Base-by-base conservation (phyloP, 129 eudicot species). In the Tagetes erecta region DNA sequence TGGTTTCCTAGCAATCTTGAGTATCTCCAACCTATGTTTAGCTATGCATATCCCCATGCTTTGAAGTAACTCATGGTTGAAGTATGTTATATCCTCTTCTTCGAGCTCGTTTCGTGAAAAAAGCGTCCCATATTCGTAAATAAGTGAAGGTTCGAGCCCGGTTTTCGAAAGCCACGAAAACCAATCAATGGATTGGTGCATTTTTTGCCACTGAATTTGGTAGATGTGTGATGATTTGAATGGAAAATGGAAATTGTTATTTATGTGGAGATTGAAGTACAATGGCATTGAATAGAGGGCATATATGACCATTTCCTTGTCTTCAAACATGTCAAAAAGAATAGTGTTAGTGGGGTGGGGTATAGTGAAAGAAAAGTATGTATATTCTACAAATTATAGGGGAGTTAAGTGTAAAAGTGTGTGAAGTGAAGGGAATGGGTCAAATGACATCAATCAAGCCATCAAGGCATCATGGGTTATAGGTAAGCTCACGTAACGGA, bases 21-120 rank as follows among this genome's bases (percentile, higher is more conserved):
- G 96, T 62, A 88, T 91, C 76, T 91, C 97, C 37, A 91, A 84
- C 87, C 97, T 84, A 67, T 91, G 96, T 81, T 91, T 91, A 76
- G 94, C 96, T 73, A 92, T 87, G 8, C 90, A 82, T 67, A 93
- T 85, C 34, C 98, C 98, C 92, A 93, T 88, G 83, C 98, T 93
- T 77, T 87, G 96, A 36, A 93, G 89, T 46, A 93, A 88, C 66
- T 93, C 98, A 65, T 93, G 98, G 85, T 83, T 86, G 84, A 93
- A 85, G 65, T 93, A 90, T 36, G 85, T 67, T 66, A 88, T 77
- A 62, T 93, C 98, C 2, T 85, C 98, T 75, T 87, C 81, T 80
- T 81, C 91, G 8, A 90, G 97, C 89, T 93, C 97, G 34, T 93
- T 93, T 52, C 83, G 89, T 8, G 90, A 72, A 67, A 93, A 86